Evolutionary conservation across 2,329 filamentous ascomycete species (phyloP).

Genomic region (Diaporthe aspalathi): DNA sequence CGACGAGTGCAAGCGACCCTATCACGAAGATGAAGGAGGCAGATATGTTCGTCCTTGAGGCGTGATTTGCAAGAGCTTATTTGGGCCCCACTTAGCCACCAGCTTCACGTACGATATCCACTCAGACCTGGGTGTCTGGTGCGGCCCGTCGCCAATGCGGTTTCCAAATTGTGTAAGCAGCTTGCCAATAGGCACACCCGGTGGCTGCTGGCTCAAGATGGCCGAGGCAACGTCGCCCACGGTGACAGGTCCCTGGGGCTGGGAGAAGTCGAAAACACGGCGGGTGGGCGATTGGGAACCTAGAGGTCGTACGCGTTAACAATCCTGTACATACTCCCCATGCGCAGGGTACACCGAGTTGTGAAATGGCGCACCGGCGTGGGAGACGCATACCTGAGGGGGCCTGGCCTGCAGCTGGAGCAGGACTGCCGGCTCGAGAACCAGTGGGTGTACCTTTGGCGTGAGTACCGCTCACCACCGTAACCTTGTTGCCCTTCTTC

Average conservation of each 20-base stretch:
- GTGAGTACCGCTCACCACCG: constrained; percentile 50
- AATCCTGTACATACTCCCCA: background rate
- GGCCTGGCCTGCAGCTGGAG: constrained; percentile 45
- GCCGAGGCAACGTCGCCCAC: constrained; percentile 65
- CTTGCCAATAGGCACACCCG: constrained; percentile 66
- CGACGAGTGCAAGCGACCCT: background rate
- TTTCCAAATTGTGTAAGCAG: constrained; percentile 66
- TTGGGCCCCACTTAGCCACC: constrained; percentile 63
- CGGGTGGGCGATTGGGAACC: constrained; percentile 37
- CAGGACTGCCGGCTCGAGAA: constrained; percentile 73
- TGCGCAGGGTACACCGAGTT: background rate
- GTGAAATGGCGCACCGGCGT: background rate
- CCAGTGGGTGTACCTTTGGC: constrained; percentile 65
- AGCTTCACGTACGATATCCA: constrained; percentile 71
- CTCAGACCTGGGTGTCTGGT: constrained; percentile 63
- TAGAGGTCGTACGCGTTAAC: background rate
- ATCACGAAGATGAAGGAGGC: constrained; percentile 6
- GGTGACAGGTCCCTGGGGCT: constrained; percentile 51
- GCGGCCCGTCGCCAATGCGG: constrained; percentile 63
- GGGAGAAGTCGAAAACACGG: constrained; percentile 29
- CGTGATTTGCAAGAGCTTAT: constrained; percentile 61
- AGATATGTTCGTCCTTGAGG: constrained; percentile 12
- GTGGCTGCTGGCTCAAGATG: constrained; percentile 56
- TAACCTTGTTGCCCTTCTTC: constrained; percentile 68
- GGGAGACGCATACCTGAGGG: constrained; percentile 51